These are phyloP conservation scores for Fusarium buxicola DNA, from an alignment of 2,329 filamentous ascomycete species.

Conservation along the genomic window DNA sequence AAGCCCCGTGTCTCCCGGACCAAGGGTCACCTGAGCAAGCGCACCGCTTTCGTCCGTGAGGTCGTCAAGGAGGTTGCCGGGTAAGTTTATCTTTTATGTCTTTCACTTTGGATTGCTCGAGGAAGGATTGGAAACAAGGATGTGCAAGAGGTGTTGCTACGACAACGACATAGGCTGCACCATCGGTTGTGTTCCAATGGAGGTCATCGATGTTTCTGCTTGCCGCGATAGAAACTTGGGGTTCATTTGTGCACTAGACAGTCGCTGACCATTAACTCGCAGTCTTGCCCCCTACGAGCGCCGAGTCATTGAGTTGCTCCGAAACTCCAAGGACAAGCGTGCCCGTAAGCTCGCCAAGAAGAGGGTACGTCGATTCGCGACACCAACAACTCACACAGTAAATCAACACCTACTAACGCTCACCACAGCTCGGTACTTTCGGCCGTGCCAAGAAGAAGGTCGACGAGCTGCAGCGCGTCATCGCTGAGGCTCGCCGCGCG, in stretches of 20 bases:
- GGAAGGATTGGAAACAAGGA: background rate
- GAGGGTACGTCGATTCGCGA: conserved; percentile 74
- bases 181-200: background rate
- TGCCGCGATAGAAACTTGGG: background rate
- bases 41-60: conserved; percentile 95
- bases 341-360: conserved; percentile 99
- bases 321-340: conserved; percentile 99
- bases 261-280: conserved; percentile 45
- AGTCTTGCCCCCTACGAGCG: conserved; percentile 96
- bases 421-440: conserved; percentile 89
- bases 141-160: background rate
- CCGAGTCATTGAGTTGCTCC: conserved; percentile 98
- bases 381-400: background rate
- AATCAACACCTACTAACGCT: conserved; percentile 41
- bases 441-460: conserved; percentile 99
- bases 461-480: conserved; percentile 97
- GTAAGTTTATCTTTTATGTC: conserved; percentile 74
- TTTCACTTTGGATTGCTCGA: background rate
- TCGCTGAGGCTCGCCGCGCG: conserved; percentile 87
- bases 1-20: conserved; percentile 84
- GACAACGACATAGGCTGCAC: background rate
- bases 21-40: conserved; percentile 97
- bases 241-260: background rate
- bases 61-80: conserved; percentile 98
- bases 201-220: background rate